Percentiles rank a stretch among this genome's conserved stretches.
phyloP scores from a whole-genome alignment of 2,329 filamentous ascomycete genomes.

The Fusarium foetens region DNA sequence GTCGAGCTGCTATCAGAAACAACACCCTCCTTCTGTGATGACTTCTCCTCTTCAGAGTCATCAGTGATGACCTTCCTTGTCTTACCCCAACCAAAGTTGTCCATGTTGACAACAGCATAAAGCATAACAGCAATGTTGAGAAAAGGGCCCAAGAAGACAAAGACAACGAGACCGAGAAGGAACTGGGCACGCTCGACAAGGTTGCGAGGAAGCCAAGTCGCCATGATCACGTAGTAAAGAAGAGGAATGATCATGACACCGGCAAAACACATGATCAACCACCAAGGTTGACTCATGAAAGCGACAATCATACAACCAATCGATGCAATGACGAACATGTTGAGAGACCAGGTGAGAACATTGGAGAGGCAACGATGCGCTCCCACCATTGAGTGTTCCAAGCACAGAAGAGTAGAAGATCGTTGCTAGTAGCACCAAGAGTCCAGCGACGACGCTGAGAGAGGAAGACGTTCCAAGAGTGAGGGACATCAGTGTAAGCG shows the following conservation, averaged over 20 bases:
- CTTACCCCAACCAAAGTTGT: background rate
- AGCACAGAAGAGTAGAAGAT: background rate
- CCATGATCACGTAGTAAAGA: background rate
- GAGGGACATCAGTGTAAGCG: background rate
- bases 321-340: background rate
- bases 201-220: background rate
- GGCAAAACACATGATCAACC: background rate
- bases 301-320: background rate
- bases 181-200: background rate
- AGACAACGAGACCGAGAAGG: background rate
- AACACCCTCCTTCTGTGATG: background rate
- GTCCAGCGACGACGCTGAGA: background rate
- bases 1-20: background rate
- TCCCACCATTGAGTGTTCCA: constrained; percentile 5
- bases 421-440: background rate
- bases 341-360: background rate
- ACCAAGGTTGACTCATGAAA: constrained; percentile 1
- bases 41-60: background rate
- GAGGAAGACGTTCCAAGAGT: background rate
- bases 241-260: background rate
- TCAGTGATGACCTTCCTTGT: background rate
- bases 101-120: background rate
- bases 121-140: background rate
- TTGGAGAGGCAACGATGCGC: background rate
- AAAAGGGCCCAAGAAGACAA: background rate